Evolutionary conservation across 2,329 filamentous ascomycete genomes (phyloP).

Genomic region (Cercospora citrullina): DNA sequence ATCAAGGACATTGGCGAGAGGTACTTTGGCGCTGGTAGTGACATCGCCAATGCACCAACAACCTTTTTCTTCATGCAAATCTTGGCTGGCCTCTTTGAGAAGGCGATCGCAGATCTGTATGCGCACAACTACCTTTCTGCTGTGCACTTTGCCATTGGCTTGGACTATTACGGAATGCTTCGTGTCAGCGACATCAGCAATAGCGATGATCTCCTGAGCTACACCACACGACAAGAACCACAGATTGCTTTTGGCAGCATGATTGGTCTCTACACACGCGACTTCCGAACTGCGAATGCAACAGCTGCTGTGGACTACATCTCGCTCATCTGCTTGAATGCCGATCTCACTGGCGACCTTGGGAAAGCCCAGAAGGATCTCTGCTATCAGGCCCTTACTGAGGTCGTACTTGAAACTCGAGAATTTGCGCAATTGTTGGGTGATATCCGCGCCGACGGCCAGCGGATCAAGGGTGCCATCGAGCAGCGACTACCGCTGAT

Average conservation of each 20-base stretch:
- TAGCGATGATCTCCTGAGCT: constrained; percentile 66
- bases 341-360: constrained; percentile 71
- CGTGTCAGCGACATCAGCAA: constrained; percentile 79
- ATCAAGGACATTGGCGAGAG: constrained; percentile 86
- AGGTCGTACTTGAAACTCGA: constrained; percentile 92
- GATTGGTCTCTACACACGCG: constrained; percentile 90
- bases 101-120: constrained; percentile 88
- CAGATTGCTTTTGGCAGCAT: constrained; percentile 95
- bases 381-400: constrained; percentile 88
- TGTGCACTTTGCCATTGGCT: constrained; percentile 87
- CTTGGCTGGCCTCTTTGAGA: constrained; percentile 88
- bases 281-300: constrained; percentile 89
- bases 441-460: constrained; percentile 83
- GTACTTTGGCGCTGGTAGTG: constrained; percentile 83
- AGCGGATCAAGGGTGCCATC: constrained; percentile 80
- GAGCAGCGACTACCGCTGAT: constrained; percentile 83
- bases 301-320: constrained; percentile 93
- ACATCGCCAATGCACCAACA: constrained; percentile 76
- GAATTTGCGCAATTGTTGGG: constrained; percentile 94
- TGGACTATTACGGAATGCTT: constrained; percentile 86
- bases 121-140: constrained; percentile 89
- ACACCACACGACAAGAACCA: constrained; percentile 67
- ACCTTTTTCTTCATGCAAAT: constrained; percentile 94
- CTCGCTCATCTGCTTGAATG: constrained; percentile 85
- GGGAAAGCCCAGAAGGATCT: constrained; percentile 76